Evolutionary conservation across 192 early-diverging fungal genomes (phyloP).

Genomic region (Diversispora epigaea): DNA sequence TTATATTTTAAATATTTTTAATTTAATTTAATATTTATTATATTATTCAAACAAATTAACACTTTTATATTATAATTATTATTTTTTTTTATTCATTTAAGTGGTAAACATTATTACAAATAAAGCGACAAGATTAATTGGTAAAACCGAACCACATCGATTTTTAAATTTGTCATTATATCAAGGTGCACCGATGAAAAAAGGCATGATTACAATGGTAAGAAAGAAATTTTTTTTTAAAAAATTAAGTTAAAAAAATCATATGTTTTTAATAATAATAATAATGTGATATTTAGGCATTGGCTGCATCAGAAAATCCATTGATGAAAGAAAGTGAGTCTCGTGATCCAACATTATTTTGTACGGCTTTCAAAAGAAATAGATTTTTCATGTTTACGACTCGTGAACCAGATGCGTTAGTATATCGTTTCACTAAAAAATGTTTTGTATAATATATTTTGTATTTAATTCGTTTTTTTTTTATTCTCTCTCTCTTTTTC

Average conservation of each 20-base stretch:
- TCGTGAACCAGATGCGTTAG: conserved; percentile 79
- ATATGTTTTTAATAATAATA: conserved; percentile 9
- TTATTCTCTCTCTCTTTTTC: not conserved
- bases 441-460: conserved; percentile 7
- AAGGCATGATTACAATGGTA: conserved; percentile 70
- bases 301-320: conserved; percentile 88
- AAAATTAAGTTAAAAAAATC: not conserved
- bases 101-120: conserved; percentile 85
- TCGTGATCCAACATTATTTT: conserved; percentile 84
- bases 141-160: conserved; percentile 88
- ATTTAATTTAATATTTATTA: not conserved
- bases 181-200: conserved; percentile 87
- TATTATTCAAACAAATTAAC: not conserved
- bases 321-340: conserved; percentile 62
- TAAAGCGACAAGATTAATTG: conserved; percentile 79
- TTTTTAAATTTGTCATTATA: conserved; percentile 88
- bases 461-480: not conserved
- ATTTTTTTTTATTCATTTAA: conserved; percentile 7
- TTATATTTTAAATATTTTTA: not conserved
- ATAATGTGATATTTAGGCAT: conserved; percentile 46
- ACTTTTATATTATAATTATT: not conserved
- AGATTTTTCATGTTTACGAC: conserved; percentile 93
- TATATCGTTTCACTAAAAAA: not conserved
- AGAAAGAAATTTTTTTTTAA: conserved; percentile 6
- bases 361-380: conserved; percentile 87